These are phyloP conservation scores for Lanzia echinophila DNA, from an alignment of 2,329 filamentous ascomycete species.

Conservation along the genomic window DNA sequence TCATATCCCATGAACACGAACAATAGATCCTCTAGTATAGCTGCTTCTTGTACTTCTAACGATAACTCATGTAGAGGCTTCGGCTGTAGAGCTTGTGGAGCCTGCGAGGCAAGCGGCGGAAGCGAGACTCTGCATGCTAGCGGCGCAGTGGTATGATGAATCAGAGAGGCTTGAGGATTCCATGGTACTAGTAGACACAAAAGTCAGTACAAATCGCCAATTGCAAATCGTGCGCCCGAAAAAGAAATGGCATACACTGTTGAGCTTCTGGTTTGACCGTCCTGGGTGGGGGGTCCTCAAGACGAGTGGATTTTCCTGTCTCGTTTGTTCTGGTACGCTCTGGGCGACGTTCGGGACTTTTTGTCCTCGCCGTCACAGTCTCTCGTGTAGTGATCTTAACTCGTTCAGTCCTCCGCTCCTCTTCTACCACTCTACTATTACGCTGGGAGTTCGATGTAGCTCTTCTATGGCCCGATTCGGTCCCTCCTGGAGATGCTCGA, in stretches of 20 bases:
- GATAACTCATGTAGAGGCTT: conserved; percentile 62
- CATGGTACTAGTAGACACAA: conserved; percentile 45
- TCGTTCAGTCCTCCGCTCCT: conserved; percentile 48
- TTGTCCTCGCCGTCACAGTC: conserved; percentile 50
- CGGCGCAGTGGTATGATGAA: conserved; percentile 55
- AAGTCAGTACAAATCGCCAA: conserved; percentile 4
- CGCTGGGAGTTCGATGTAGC: conserved; percentile 49
- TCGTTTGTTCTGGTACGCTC: conserved; percentile 21
- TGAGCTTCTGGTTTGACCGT: conserved; percentile 41
- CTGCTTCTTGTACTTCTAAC: conserved; percentile 76
- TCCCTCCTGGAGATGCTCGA: conserved; percentile 22
- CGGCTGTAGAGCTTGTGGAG: conserved; percentile 64
- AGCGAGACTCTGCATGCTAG: conserved; percentile 44
- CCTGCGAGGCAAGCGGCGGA: conserved; percentile 68
- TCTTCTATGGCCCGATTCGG: conserved; percentile 45
- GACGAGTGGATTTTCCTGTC: conserved; percentile 16
- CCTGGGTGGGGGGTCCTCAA: conserved; percentile 23
- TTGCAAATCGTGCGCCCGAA: not conserved
- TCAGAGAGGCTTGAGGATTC: conserved; percentile 72
- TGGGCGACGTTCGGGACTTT: conserved; percentile 45
- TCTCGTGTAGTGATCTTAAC: conserved; percentile 55
- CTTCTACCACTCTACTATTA: conserved; percentile 39
- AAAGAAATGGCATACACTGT: conserved; percentile 36
- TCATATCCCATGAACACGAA: conserved; percentile 98
- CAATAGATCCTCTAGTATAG: conserved; percentile 81